phyloP scores from a whole-genome alignment of 495 filamentous ascomycete genomes.

The Annulohypoxylon nitens region DNA sequence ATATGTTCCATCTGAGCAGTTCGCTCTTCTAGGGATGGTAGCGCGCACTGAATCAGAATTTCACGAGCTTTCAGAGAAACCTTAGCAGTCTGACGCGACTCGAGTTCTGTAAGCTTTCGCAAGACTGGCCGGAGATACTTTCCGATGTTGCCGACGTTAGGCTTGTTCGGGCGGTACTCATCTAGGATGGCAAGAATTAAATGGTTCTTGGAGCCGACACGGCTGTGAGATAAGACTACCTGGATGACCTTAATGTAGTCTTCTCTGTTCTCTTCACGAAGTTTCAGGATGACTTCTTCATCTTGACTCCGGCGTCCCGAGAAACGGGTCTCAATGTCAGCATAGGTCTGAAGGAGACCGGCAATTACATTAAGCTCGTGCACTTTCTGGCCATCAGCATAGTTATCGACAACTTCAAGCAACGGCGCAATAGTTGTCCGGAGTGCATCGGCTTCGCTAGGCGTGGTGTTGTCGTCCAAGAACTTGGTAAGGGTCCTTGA shows the following conservation, averaged over 20 bases:
- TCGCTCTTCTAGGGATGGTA: slow-evolving; percentile 95
- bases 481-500: slow-evolving; percentile 87
- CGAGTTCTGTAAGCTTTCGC: slow-evolving; percentile 89
- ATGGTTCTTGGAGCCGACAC: slow-evolving; percentile 93
- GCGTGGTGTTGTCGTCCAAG: slow-evolving; percentile 84
- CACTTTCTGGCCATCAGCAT: slow-evolving; percentile 87
- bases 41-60: slow-evolving; percentile 94
- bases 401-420: slow-evolving; percentile 82
- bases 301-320: slow-evolving; percentile 86
- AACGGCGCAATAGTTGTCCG: slow-evolving; percentile 82
- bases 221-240: slow-evolving; percentile 92
- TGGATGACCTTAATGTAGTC: slow-evolving; percentile 85
- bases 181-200: slow-evolving; percentile 91
- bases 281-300: slow-evolving; percentile 93
- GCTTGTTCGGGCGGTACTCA: slow-evolving; percentile 94
- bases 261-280: slow-evolving; percentile 96
- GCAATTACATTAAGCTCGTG: slow-evolving; percentile 90
- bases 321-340: slow-evolving; percentile 86
- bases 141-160: slow-evolving; percentile 85
- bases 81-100: slow-evolving; percentile 91
- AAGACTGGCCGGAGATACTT: slow-evolving; percentile 89
- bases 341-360: slow-evolving; percentile 81
- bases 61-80: slow-evolving; percentile 97
- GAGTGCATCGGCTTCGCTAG: slow-evolving; percentile 72
- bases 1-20: slow-evolving; percentile 99